phyloP scores from a whole-genome alignment of 768 basidiomycete species.

The Ramaria sp. region DNA sequence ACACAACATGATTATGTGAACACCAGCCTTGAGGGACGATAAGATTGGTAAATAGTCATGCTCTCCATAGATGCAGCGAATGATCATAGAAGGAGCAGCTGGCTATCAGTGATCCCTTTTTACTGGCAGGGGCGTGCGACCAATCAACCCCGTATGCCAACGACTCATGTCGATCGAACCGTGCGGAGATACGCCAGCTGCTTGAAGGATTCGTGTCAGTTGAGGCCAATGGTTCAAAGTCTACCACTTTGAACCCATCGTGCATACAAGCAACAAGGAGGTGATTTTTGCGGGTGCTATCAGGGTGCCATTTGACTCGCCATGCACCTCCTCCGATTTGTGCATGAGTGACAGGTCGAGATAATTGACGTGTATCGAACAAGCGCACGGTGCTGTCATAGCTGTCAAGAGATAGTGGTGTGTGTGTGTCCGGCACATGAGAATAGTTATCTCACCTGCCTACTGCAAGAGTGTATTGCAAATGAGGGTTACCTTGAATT shows the following conservation, averaged over 20 bases:
- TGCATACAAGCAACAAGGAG: constrained; percentile 97
- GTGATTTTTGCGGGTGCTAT: constrained; percentile 48
- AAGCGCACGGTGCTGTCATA: constrained; percentile 76
- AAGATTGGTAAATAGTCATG: constrained; percentile 25
- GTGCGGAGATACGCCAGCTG: constrained; percentile 33
- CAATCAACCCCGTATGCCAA: constrained; percentile 93
- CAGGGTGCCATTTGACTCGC: constrained; percentile 95
- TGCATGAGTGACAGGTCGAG: constrained; percentile 42
- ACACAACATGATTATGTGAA: background rate
- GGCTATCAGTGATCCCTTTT: constrained; percentile 45
- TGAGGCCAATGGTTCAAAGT: constrained; percentile 25
- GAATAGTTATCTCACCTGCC: constrained; percentile 53
- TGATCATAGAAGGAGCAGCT: constrained; percentile 98
- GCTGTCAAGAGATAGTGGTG: constrained; percentile 29
- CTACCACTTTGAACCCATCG: constrained; percentile 84
- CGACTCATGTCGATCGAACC: constrained; percentile 68
- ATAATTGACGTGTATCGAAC: constrained; percentile 70
- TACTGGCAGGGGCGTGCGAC: constrained; percentile 37
- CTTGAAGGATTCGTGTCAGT: background rate
- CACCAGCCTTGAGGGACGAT: constrained; percentile 5
- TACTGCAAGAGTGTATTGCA: constrained; percentile 77
- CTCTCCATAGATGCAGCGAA: constrained; percentile 67
- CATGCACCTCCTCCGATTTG: constrained; percentile 88
- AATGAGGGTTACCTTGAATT: constrained; percentile 73
- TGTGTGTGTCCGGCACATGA: background rate